Base-by-base conservation (phyloP, 2,329 filamentous ascomycete genomes). In the Verticillium longisporum region DNA sequence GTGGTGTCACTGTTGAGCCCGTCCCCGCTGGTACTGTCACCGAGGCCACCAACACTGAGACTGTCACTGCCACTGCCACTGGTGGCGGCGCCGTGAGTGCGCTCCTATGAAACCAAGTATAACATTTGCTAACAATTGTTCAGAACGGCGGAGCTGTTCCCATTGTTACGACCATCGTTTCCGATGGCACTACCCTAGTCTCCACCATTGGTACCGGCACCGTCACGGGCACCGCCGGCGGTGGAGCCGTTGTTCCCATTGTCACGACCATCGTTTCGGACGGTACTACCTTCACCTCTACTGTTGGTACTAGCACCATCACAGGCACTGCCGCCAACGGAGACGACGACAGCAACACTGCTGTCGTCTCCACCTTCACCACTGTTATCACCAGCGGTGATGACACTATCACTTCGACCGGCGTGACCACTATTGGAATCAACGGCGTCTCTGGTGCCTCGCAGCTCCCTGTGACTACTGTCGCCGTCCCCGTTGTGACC, bases 381-480 rank as follows among this genome's bases (percentile, higher is more conserved):
- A 55, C 68, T 54, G 61, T 70, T 62, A 70, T 72, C 38, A 77
- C 76, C 56, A 77, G 72, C 63, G 69, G 75, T 57, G 71, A 73
- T 65, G 75, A 70, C 63, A 74, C 73, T 53, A 60, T 74, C 37
- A 69, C 74, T 18, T 50, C 45, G 7, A 50, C 45, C 57, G 70
- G 68, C 11, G 31, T 56, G 53, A 63, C 63, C 26, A 64, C 61
- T 18, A 26, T 63, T 21, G 50, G 21, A 15, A 37, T 57, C 54
- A 56, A 38, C 41, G 56, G 31, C 45, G 53, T 57, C 37, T 55
- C 57, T 34, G 57, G 32, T n/a, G 54, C 59, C 36, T 58, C 54
- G 33, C 55, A 41, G 15, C 67, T 71, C n/a, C 45, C 45, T 26
- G 45, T 10, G n/a, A 50, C 45, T 3, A 50, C 45, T 5, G 45